A percentile compares a stretch with the other conserved stretches of the same genome.
phyloP scores from a whole-genome alignment of 768 basidiomycete species.

The Lactifluus pinguis region DNA sequence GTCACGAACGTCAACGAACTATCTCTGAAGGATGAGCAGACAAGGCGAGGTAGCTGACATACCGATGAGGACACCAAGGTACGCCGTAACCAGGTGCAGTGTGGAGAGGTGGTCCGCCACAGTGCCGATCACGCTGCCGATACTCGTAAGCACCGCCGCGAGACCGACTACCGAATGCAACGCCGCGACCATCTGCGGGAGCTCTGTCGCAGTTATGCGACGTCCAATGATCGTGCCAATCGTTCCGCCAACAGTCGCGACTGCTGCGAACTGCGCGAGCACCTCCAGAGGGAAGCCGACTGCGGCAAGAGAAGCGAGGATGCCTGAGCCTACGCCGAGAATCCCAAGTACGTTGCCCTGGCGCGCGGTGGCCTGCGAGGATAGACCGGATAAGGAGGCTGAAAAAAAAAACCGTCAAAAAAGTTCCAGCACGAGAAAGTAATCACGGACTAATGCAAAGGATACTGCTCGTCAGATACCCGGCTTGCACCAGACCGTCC shows the following conservation, averaged over 20 bases:
- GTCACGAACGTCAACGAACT: constrained; percentile 4
- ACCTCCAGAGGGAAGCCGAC: constrained; percentile 74
- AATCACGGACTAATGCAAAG: constrained; percentile 61
- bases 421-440: not conserved
- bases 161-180: constrained; percentile 86
- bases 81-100: constrained; percentile 76
- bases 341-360: constrained; percentile 88
- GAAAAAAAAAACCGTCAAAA: not conserved
- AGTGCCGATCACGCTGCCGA: constrained; percentile 62
- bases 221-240: constrained; percentile 69
- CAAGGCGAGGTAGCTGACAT: constrained; percentile 1
- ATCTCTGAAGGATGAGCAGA: not conserved
- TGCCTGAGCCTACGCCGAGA: constrained; percentile 74
- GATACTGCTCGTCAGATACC: constrained; percentile 78
- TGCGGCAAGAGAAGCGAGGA: constrained; percentile 70
- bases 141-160: constrained; percentile 80
- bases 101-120: constrained; percentile 59
- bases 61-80: constrained; percentile 80
- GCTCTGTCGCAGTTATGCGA: constrained; percentile 78
- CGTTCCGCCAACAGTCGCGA: constrained; percentile 64
- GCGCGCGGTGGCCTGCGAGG: constrained; percentile 73
- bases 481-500: constrained; percentile 81
- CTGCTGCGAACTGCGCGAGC: constrained; percentile 68
- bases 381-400: constrained; percentile 74
- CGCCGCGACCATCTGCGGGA: constrained; percentile 76